Evolutionary conservation across 208 protist genomes (phyloP), one percentile per base, ranked within the genome.

Genomic region (Leptomonas pyrrhocoris): DNA sequence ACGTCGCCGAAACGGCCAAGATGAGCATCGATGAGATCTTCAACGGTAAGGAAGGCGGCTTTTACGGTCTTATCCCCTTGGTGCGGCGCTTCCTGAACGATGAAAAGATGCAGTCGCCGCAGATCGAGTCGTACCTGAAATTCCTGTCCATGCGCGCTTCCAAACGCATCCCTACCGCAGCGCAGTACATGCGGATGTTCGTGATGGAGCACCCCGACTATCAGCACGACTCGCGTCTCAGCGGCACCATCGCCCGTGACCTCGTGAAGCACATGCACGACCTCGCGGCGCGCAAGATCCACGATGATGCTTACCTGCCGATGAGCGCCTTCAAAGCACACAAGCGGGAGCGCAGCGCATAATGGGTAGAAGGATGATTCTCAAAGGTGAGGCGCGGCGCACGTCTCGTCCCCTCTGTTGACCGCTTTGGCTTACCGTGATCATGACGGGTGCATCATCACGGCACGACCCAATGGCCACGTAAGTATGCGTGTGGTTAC

Each of bases 11-110:
- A 63, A 88, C 77, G 30, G 77, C 85, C 51, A 74, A 96, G 67
- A 90, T 99, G 73, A 94, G 85, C 11, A 78, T 99, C 23, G 78
- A 98, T 71, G 96, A 99, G 58, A 97, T 99, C 30, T 96, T 99
- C 65, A 99, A 99, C 81, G 98, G 97, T 16, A 77, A 68, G 51
- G 72, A 87, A 36, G 86, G 77, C 25, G 74, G 74, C 54, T 99
- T 97, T 81, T 88, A 89, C 36, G 98, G 97, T 9, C 79, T 99
- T 28, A 87, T 99, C 48, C 93, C 97, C 16, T 73, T 98, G 43
- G 88, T 99, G 2, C 62, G 76, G 28, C 80, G 85, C 40, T 98
- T 98, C 79, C 48, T 99, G 16, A 69, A 89, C 19, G 83, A 90
- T 1, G 82, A 98, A 31, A 73, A 85, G 31, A 68, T 93, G 16